Conservation (phyloP, 2,329 filamentous ascomycete species). For the Gremmenia infestans region DNA sequence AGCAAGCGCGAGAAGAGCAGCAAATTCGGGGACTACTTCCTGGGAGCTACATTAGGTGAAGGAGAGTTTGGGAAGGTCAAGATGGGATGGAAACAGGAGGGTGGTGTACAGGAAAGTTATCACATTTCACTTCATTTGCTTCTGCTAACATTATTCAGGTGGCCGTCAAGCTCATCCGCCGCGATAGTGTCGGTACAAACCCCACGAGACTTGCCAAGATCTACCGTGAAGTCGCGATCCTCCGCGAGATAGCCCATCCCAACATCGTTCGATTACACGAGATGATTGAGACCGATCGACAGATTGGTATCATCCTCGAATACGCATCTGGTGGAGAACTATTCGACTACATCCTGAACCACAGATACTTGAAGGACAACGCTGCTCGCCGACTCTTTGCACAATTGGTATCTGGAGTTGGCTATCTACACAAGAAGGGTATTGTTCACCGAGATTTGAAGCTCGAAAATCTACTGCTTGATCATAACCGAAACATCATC, state of each 20-base stretch:
- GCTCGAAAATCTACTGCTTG: slow-evolving; percentile 88
- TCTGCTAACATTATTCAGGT: slow-evolving; percentile 49
- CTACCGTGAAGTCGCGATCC: slow-evolving; percentile 90
- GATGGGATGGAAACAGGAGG: slow-evolving; percentile 95
- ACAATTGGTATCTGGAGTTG: slow-evolving; percentile 91
- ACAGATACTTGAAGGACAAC: slow-evolving; percentile 92
- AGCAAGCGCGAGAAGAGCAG: slow-evolving; percentile 64
- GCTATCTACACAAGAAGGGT: slow-evolving; percentile 96
- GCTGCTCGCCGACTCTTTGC: slow-evolving; percentile 88
- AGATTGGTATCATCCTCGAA: slow-evolving; percentile 97
- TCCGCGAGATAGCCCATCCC: slow-evolving; percentile 81
- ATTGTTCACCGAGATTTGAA: slow-evolving; percentile 98
- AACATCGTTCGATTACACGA: slow-evolving; percentile 97
- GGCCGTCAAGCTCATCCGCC: slow-evolving; percentile 94
- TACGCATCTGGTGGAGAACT: slow-evolving; percentile 97
- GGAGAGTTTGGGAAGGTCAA: slow-evolving; percentile 99
- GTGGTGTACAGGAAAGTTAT: slow-evolving; percentile 66
- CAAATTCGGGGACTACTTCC: slow-evolving; percentile 91
- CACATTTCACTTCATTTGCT: neutral
- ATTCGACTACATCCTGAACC: slow-evolving; percentile 96
- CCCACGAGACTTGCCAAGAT: slow-evolving; percentile 91
- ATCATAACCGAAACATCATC: slow-evolving; percentile 97
- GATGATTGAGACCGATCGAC: slow-evolving; percentile 95
- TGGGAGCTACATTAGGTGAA: slow-evolving; percentile 94
- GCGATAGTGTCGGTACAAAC: slow-evolving; percentile 84